Evolutionary conservation across 768 basidiomycete species (phyloP).

Genomic region (Rhizopogon vulgaris): DNA sequence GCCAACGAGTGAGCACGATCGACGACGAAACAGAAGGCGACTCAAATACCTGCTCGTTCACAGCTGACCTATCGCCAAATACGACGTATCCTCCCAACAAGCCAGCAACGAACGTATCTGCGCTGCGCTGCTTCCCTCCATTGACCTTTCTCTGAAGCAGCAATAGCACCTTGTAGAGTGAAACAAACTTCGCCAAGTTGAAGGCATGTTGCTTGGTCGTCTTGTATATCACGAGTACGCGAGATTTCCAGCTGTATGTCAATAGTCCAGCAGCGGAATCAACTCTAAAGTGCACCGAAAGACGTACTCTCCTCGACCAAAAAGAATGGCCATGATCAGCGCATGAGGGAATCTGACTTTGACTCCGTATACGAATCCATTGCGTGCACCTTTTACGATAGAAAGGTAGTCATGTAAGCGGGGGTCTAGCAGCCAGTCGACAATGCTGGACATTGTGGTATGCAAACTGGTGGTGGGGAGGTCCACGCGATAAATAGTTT

Average conservation of each 20-base stretch:
- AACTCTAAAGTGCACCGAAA: constrained; percentile 2
- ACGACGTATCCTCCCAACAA: constrained; percentile 87
- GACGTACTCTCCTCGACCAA: constrained; percentile 85
- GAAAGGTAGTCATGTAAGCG: constrained; percentile 86
- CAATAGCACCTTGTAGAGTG: constrained; percentile 84
- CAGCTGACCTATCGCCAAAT: constrained; percentile 79
- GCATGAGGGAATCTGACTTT: constrained; percentile 96
- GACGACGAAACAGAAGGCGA: background rate
- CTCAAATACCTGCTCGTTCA: constrained; percentile 77
- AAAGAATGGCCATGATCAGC: constrained; percentile 91
- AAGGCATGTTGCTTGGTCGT: constrained; percentile 88
- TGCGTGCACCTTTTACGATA: constrained; percentile 90
- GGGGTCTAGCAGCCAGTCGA: constrained; percentile 43
- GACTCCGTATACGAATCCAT: constrained; percentile 85
- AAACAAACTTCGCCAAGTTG: constrained; percentile 91
- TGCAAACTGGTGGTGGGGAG: background rate
- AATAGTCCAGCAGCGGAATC: constrained; percentile 5
- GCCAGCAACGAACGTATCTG: constrained; percentile 91
- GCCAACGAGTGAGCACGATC: constrained; percentile 4
- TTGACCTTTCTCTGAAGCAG: constrained; percentile 78
- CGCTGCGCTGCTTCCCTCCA: constrained; percentile 71
- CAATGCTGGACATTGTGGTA: constrained; percentile 19
- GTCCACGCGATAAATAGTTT: background rate
- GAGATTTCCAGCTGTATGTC: constrained; percentile 58
- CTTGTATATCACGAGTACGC: constrained; percentile 61